These are phyloP conservation scores for Trypanosoma grayi DNA, from an alignment of 208 protist genomes.

Conservation along the genomic window DNA sequence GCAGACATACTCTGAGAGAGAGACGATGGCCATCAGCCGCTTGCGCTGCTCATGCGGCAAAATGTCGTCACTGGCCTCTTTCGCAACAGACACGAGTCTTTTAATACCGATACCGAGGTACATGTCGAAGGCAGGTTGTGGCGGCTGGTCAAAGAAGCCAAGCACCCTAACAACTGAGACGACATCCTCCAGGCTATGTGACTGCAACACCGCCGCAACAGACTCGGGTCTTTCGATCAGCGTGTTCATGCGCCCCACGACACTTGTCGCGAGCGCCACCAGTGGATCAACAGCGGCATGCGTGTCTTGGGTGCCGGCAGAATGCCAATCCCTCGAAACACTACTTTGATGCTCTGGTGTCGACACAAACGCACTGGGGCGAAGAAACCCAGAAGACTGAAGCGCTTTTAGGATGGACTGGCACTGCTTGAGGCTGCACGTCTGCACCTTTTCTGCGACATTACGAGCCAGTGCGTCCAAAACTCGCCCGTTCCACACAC, in stretches of 20 bases:
- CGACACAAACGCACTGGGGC: slow-evolving; percentile 34
- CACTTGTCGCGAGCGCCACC: slow-evolving; percentile 26
- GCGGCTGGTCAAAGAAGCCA: slow-evolving; percentile 57
- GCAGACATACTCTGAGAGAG: not conserved
- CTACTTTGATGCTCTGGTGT: slow-evolving; percentile 5
- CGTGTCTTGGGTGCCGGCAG: not conserved
- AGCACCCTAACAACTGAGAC: slow-evolving; percentile 40
- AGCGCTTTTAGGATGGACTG: slow-evolving; percentile 57
- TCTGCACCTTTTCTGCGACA: slow-evolving; percentile 30
- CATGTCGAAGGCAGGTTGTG: slow-evolving; percentile 69
- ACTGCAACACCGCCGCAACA: slow-evolving; percentile 30
- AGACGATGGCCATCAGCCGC: slow-evolving; percentile 2
- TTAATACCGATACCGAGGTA: slow-evolving; percentile 36
- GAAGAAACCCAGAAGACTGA: slow-evolving; percentile 58
- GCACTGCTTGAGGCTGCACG: slow-evolving; percentile 58
- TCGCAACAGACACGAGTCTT: slow-evolving; percentile 10
- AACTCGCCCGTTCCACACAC: slow-evolving; percentile 69
- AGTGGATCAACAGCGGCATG: slow-evolving; percentile 10
- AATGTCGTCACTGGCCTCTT: not conserved
- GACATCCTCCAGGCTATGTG: slow-evolving; percentile 40
- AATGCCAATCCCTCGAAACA: slow-evolving; percentile 21
- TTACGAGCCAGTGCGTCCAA: slow-evolving; percentile 39
- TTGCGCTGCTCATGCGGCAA: not conserved
- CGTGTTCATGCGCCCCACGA: slow-evolving; percentile 52
- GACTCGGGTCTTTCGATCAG: slow-evolving; percentile 30